These are phyloP conservation scores for Plasmodium inui DNA, from an alignment of 169 alveolate genomes.

Conservation along the genomic window DNA sequence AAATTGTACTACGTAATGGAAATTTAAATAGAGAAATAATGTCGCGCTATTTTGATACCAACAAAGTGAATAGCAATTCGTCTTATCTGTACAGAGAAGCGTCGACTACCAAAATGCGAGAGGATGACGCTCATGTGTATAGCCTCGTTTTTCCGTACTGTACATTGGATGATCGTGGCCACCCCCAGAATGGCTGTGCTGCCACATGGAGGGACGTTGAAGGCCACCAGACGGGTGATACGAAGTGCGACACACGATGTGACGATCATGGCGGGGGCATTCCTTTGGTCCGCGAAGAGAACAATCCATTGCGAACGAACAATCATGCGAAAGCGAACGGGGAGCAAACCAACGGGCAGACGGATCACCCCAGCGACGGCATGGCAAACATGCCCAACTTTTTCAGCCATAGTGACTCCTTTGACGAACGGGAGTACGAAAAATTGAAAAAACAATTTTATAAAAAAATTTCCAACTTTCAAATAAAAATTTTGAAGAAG, in stretches of 20 bases:
- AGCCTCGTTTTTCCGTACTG: conserved; percentile 12
- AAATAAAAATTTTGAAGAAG: conserved; percentile 46
- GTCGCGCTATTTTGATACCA: neutral
- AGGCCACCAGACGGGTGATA: neutral
- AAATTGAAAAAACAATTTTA: conserved; percentile 40
- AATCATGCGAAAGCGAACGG: neutral
- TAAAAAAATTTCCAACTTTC: conserved; percentile 49
- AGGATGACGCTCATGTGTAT: neutral
- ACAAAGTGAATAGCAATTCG: conserved; percentile 9
- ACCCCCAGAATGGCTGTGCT: neutral
- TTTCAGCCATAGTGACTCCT: neutral
- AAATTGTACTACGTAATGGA: neutral
- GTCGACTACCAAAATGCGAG: neutral
- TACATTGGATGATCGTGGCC: conserved; percentile 13
- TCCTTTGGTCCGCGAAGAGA: neutral
- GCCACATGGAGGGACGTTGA: neutral
- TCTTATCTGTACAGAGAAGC: neutral
- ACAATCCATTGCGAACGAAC: neutral
- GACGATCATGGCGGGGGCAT: neutral
- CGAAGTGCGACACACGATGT: neutral
- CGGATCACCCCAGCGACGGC: neutral
- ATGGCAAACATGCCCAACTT: neutral
- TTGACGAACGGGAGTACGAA: conserved; percentile 19
- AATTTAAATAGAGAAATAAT: neutral
- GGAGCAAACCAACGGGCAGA: neutral